Base-by-base conservation (phyloP, 768 basidiomycete genomes). In the Calocybe gangraenosa region DNA sequence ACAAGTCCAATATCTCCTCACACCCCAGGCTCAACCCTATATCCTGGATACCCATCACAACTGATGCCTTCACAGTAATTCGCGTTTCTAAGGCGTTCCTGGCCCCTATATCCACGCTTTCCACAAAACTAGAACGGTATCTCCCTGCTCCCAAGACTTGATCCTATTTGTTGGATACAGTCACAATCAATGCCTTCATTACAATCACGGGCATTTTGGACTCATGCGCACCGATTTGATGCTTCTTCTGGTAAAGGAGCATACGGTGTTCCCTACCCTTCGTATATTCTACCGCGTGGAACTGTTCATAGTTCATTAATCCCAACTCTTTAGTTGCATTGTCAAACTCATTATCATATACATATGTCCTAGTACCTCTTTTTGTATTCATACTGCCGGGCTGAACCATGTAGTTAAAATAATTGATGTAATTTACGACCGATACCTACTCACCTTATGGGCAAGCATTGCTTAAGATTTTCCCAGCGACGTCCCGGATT, bases 401-500 rank as follows among this genome's bases (percentile, higher is more conserved):
- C 6, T 28, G 25, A 28, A 22, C 35, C 42, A 25, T 51, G 53
- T 55, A 52, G 46, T 38, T 44, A 48, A 50, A 52, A 47, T 38
- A 49, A 56, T 58, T 44, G 56, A 39, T 52, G 48, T 52, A 47
- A 44, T 51, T 51, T 37, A 30, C 40, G 49, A 51, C 40, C 33
- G 51, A 38, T 44, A 25, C 37, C 35, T 42, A 41, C 42, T 46
- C 28, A 36, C 38, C 49, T 63, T 62, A 74, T 23, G 61, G 60
- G 41, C 66, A 67, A 44, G 63, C 61, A 51, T 67, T 75, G 44
- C 65, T 69, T 47, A 78, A 65, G 50, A 90, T 65, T 54, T 71
- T 76, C 40, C 56, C 65, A 41, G 91, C 92, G 54, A 78, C 84
- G 38, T 70, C 71, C 50, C 87, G 70, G 7, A 96, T 84, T 42